These are phyloP conservation scores for Trichophyton benhamiae DNA, from an alignment of 2,329 filamentous ascomycete species.

Conservation along the genomic window DNA sequence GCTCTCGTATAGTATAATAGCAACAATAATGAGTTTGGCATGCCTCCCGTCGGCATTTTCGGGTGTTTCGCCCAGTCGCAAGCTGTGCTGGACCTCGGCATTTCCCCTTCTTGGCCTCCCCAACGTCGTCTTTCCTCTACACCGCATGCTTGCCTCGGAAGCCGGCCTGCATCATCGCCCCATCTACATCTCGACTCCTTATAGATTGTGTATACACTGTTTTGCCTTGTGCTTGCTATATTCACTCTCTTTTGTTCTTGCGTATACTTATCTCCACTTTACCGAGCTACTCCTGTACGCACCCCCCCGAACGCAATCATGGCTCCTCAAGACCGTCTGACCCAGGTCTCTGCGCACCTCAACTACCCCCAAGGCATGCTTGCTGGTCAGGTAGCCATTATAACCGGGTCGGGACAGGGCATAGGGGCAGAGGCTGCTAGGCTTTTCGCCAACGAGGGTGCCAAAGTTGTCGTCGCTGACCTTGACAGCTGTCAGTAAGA, in stretches of 20 bases:
- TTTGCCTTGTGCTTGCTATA: background rate
- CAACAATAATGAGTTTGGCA: background rate
- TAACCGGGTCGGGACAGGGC: slow-evolving; percentile 75
- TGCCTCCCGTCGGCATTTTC: background rate
- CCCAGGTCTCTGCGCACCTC: slow-evolving; percentile 64
- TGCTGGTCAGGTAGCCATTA: slow-evolving; percentile 68
- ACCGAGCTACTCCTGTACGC: background rate
- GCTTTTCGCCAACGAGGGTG: slow-evolving; percentile 77
- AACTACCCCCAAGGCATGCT: slow-evolving; percentile 73
- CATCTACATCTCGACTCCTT: background rate
- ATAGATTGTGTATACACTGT: background rate
- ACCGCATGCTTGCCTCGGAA: no score
- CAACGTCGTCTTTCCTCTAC: no score
- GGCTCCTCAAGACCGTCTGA: slow-evolving; percentile 45
- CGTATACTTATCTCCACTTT: background rate
- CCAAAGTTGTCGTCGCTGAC: slow-evolving; percentile 71
- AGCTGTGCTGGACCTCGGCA: background rate
- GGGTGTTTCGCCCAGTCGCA: background rate
- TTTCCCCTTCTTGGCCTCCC: background rate
- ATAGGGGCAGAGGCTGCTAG: slow-evolving; percentile 76
- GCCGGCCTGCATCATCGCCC: background rate
- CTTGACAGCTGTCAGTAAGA: slow-evolving; percentile 54
- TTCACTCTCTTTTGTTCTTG: background rate
- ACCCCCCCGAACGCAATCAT: slow-evolving; percentile 17
- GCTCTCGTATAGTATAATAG: background rate